Conservation (phyloP, 768 basidiomycete genomes). For the Leccinum ochraceum region DNA sequence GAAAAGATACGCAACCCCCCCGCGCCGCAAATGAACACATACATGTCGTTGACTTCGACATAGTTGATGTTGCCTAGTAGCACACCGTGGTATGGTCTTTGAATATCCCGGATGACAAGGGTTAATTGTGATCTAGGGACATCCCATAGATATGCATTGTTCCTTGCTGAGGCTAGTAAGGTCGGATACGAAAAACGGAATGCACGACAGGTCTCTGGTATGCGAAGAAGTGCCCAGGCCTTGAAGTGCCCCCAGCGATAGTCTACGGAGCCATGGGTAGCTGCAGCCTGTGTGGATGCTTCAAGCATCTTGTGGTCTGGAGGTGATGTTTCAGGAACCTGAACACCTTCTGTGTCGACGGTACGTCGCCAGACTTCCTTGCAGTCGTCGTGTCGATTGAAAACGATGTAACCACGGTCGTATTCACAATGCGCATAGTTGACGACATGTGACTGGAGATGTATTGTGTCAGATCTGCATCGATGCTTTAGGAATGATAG, state of each 20-base stretch:
- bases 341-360: conserved; percentile 32
- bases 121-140: conserved; percentile 50
- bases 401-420: conserved; percentile 66
- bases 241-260: conserved; percentile 51
- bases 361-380: conserved; percentile 74
- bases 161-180: conserved; percentile 49
- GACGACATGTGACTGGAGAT: conserved; percentile 13
- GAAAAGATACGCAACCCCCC: conserved; percentile 54
- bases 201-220: conserved; percentile 48
- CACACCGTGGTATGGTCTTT: conserved; percentile 12
- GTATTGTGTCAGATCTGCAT: conserved; percentile 5
- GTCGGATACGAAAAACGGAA: conserved; percentile 71
- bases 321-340: conserved; percentile 26
- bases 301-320: conserved; percentile 35
- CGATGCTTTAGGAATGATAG: not conserved
- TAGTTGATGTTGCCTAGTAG: conserved; percentile 51
- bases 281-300: conserved; percentile 25
- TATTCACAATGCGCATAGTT: conserved; percentile 72
- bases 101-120: conserved; percentile 37
- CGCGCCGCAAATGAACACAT: conserved; percentile 61
- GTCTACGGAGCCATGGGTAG: conserved; percentile 11
- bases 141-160: conserved; percentile 61
- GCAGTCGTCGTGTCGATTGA: conserved; percentile 54
- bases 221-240: conserved; percentile 58
- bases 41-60: conserved; percentile 60